phyloP scores from a whole-genome alignment of 1,284 basidiomycete genomes.

The Ganoderma sinense region DNA sequence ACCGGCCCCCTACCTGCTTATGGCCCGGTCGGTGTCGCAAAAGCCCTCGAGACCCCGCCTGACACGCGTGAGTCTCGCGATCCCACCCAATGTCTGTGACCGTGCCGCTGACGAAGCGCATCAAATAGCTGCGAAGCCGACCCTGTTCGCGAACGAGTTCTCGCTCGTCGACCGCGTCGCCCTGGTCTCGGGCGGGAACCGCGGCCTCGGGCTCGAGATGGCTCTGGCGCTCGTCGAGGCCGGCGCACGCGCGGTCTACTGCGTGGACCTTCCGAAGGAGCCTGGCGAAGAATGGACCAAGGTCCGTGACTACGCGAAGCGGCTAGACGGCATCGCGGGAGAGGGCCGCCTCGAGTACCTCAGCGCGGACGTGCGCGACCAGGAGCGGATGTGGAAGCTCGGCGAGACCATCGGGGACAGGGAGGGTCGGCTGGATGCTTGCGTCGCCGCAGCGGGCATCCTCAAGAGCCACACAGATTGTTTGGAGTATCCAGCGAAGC shows the following conservation, averaged over 20 bases:
- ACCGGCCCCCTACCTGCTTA: constrained; percentile 51
- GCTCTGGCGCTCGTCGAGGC: constrained; percentile 80
- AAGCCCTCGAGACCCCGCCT: constrained; percentile 55
- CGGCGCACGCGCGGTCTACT: constrained; percentile 80
- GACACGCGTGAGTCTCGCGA: constrained; percentile 20
- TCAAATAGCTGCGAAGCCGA: constrained; percentile 32
- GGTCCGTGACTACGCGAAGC: constrained; percentile 60
- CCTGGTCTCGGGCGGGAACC: constrained; percentile 80
- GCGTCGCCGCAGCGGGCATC: constrained; percentile 71
- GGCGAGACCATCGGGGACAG: constrained; percentile 67
- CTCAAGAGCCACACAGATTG: constrained; percentile 69
- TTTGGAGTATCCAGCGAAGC: constrained; percentile 72
- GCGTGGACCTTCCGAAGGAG: constrained; percentile 72
- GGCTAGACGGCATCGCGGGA: constrained; percentile 46
- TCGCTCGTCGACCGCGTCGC: constrained; percentile 77
- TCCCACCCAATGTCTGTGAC: not conserved
- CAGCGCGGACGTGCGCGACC: constrained; percentile 69
- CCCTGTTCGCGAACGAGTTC: constrained; percentile 74
- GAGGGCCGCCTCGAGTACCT: constrained; percentile 69
- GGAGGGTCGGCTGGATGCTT: constrained; percentile 75
- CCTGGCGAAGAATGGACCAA: constrained; percentile 75
- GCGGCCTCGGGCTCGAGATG: constrained; percentile 86
- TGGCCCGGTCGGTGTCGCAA: constrained; percentile 67
- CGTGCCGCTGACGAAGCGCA: not conserved
- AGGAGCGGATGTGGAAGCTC: constrained; percentile 60